These are phyloP conservation scores for Tuber magnatum DNA, from an alignment of 495 filamentous ascomycete genomes.

Conservation along the genomic window DNA sequence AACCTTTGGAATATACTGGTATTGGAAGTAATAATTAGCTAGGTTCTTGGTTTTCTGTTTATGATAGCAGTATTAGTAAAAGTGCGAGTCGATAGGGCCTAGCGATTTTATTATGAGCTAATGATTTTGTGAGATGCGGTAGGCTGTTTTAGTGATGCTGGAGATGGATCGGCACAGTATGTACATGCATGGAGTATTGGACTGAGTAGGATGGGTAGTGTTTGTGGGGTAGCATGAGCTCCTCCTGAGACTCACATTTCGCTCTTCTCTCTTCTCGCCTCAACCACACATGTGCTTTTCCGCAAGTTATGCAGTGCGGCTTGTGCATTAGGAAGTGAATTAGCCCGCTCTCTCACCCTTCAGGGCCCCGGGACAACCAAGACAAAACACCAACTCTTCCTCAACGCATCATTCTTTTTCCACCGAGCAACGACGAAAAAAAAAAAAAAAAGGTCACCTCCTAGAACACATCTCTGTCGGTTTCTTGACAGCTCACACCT, in stretches of 20 bases:
- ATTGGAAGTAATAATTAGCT: neutral
- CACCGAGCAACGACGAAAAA: neutral
- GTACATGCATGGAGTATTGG: neutral
- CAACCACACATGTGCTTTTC: neutral
- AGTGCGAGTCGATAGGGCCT: neutral
- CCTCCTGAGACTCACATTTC: neutral
- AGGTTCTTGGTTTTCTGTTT: slow-evolving; percentile 4
- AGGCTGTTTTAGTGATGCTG: neutral
- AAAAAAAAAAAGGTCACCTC: slow-evolving; percentile 1
- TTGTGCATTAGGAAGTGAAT: neutral
- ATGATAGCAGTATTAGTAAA: neutral
- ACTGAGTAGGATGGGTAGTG: neutral
- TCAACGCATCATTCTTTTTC: neutral
- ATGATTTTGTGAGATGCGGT: neutral
- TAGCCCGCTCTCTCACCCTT: neutral
- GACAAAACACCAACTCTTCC: slow-evolving; percentile 1
- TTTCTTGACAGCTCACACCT: neutral
- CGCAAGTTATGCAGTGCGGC: neutral
- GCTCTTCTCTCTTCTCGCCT: neutral
- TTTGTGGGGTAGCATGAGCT: neutral
- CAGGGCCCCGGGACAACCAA: neutral
- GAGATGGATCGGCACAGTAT: neutral
- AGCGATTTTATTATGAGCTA: neutral
- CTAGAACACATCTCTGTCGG: neutral
- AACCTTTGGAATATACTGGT: neutral